phyloP scores from a whole-genome alignment of 768 basidiomycete species.

The Podaxis sp. region DNA sequence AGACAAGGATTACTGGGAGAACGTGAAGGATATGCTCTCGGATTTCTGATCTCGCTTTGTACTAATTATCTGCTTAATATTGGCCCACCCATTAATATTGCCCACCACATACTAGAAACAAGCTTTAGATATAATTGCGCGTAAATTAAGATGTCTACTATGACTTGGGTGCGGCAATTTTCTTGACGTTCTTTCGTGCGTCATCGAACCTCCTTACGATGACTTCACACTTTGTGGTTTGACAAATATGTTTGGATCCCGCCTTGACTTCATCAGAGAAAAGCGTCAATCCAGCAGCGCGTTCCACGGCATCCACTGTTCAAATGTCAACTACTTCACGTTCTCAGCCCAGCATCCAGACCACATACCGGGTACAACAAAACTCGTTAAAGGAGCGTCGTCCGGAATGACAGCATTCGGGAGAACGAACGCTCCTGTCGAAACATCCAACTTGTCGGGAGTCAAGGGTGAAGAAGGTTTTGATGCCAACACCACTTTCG shows the following conservation, averaged over 20 bases:
- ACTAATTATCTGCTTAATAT: constrained; percentile 22
- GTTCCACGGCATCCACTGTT: constrained; percentile 89
- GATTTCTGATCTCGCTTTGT: constrained; percentile 43
- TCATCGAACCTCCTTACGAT: constrained; percentile 91
- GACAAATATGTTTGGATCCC: constrained; percentile 83
- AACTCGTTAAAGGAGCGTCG: constrained; percentile 73
- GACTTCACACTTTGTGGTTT: constrained; percentile 84
- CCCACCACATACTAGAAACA: background rate
- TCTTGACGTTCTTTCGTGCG: constrained; percentile 65
- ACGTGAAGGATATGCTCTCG: constrained; percentile 79
- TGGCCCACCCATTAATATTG: constrained; percentile 4
- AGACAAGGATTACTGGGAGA: constrained; percentile 70
- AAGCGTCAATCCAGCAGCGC: constrained; percentile 83
- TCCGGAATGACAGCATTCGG: constrained; percentile 95
- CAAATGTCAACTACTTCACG: background rate
- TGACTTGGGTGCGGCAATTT: constrained; percentile 52
- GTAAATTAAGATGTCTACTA: constrained; percentile 1
- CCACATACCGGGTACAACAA: constrained; percentile 76
- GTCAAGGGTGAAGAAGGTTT: constrained; percentile 72
- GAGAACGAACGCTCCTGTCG: constrained; percentile 92
- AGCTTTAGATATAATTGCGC: background rate
- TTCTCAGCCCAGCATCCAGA: background rate
- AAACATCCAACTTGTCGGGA: constrained; percentile 71
- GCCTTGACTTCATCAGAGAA: constrained; percentile 81
- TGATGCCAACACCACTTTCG: constrained; percentile 87